Conservation (phyloP, 1,139 yeast genomes). For the Saccharomycopsis hybrid region DNA sequence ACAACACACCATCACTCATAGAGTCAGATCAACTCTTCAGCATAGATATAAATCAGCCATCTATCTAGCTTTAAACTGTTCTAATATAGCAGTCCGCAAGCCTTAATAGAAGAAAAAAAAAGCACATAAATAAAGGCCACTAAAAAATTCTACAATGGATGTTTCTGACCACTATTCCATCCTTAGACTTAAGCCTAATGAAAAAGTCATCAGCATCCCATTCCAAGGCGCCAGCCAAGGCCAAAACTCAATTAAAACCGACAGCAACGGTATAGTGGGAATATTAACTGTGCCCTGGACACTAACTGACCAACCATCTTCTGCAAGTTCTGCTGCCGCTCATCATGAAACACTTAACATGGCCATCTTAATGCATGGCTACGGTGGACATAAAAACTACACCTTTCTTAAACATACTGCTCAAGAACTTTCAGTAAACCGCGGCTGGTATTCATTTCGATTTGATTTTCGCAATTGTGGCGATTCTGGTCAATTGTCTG, state of each 20-base stretch:
- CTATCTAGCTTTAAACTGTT: no score
- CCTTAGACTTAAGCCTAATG: conserved; percentile 10
- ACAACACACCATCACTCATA: no score
- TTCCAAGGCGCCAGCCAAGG: no score
- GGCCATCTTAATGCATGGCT: conserved; percentile 62
- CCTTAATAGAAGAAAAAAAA: no score
- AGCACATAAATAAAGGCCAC: no score
- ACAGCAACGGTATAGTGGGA: conserved; percentile 16
- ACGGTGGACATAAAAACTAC: conserved; percentile 77
- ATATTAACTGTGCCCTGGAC: conserved; percentile 13
- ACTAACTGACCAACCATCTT: background rate
- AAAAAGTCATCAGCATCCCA: conserved; percentile 15
- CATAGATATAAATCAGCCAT: no score
- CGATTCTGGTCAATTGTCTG: no score
- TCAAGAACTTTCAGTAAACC: conserved; percentile 46
- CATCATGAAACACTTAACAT: conserved; percentile 25
- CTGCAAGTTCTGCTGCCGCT: background rate
- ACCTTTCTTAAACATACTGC: conserved; percentile 67
- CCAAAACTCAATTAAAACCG: no score
- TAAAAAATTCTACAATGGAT: conserved; percentile 8
- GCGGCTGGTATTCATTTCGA: conserved; percentile 60
- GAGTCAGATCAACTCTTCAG: no score
- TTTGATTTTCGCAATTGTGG: conserved; percentile 90
- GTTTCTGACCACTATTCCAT: conserved; percentile 8
- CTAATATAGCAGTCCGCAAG: no score